Conservation (phyloP, 345 rosid species). For the Gossypium stocksii region DNA sequence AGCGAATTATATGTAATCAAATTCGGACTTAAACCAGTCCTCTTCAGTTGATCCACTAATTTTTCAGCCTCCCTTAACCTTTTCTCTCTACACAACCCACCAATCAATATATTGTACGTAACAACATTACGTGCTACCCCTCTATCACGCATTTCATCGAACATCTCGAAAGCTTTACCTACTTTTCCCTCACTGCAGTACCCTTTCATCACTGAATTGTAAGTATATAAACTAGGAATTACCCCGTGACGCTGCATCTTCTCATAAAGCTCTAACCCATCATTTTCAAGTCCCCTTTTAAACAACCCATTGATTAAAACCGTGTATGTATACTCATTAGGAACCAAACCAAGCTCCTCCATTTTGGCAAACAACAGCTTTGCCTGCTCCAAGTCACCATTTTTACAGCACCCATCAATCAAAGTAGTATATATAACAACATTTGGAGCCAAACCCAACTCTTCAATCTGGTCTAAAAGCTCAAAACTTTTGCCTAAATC, state of each 20-base stretch:
- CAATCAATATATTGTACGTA: constrained; percentile 54
- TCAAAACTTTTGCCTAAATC: constrained; percentile 42
- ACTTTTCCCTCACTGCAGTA: constrained; percentile 46
- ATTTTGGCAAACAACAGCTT: constrained; percentile 46
- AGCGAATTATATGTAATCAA: constrained; percentile 61
- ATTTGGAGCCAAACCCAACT: constrained; percentile 44
- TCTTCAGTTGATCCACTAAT: constrained; percentile 43
- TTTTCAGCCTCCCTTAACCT: constrained; percentile 47
- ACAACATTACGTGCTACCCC: constrained; percentile 54
- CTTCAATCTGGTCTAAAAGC: constrained; percentile 42
- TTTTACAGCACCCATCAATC: constrained; percentile 82
- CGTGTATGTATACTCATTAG: constrained; percentile 66
- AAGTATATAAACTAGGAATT: constrained; percentile 51
- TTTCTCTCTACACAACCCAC: constrained; percentile 50
- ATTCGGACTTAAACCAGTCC: constrained; percentile 44
- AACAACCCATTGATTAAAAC: constrained; percentile 69
- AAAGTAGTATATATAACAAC: constrained; percentile 66
- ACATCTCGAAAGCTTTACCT: constrained; percentile 43
- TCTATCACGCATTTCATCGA: constrained; percentile 71
- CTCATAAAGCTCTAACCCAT: constrained; percentile 56
- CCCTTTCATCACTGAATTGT: constrained; percentile 54
- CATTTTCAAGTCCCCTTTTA: constrained; percentile 47
- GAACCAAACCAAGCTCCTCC: constrained; percentile 51
- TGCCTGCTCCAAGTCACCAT: constrained; percentile 50
- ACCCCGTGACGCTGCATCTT: constrained; percentile 56